phyloP scores from a whole-genome alignment of 345 rosid genomes.

The Citrus cavaleriei region DNA sequence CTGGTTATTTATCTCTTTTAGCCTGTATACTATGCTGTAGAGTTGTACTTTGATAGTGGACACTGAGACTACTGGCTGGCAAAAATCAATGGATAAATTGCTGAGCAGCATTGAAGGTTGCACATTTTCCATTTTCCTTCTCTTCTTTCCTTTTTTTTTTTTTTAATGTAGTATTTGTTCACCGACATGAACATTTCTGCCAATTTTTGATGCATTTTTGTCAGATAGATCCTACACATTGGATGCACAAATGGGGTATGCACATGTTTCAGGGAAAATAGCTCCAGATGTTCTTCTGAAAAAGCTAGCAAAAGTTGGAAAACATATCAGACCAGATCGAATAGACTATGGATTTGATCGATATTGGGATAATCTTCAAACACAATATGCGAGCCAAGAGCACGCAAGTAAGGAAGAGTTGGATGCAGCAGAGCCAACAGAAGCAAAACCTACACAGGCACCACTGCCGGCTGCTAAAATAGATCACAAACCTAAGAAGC shows the following conservation, averaged over 20 bases:
- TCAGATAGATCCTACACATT: not conserved
- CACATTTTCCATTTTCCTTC: not conserved
- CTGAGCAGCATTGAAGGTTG: not conserved
- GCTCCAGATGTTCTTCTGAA: not conserved
- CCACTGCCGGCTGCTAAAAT: not conserved
- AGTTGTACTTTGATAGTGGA: not conserved
- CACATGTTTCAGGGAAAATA: not conserved
- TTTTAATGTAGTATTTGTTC: not conserved
- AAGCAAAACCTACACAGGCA: not conserved
- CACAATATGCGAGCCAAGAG: not conserved
- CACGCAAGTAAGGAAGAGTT: not conserved
- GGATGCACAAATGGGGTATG: not conserved
- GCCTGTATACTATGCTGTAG: not conserved
- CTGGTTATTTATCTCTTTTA: not conserved
- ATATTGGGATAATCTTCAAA: not conserved
- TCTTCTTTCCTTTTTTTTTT: not conserved
- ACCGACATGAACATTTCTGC: not conserved
- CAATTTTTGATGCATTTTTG: not conserved
- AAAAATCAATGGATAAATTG: not conserved
- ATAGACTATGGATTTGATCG: not conserved
- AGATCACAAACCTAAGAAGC: not conserved
- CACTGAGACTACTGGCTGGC: not conserved
- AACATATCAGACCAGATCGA: not conserved
- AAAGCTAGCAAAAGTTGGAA: not conserved
- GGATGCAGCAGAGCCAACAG: not conserved